Base-by-base conservation (phyloP, 2,329 filamentous ascomycete species). In the Diaporthe sp. region DNA sequence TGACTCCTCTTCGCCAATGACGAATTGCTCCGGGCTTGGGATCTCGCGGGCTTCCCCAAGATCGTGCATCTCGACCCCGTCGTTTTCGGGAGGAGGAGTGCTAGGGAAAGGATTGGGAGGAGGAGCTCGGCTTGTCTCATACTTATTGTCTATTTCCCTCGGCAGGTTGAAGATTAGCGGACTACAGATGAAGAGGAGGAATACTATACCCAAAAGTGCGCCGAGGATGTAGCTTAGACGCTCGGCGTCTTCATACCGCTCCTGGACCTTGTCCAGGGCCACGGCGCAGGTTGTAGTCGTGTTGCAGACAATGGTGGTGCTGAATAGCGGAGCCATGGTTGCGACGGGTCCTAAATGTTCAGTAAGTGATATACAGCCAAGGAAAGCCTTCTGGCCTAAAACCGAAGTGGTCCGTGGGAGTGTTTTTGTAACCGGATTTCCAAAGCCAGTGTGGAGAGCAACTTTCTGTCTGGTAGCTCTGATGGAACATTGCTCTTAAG, bases 281-380 rank as follows among this genome's bases (percentile, higher is more conserved):
- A 1, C 2, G 31, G 42, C 55, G 15, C 68, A 71, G n/a, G 53
- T 13, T 6, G n/a, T 3, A 4, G 68, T 49, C 1, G 20, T 60
- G 15, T 60, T 71, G 68, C 68, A 71, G 34, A 71, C 17, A 37
- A 44, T 2, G 4, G 53, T 71, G 4, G 39, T 49, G 53, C 49
- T 71, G 15, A 49, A n/a, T 17, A 60, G 10, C 6, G 68, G 53
- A 25, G 68, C 53, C 68, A 71, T 71, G 6, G 13, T 39, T 60
- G 51, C 37, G 10, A 31, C 15, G 4, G 13, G 17, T 6, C 13
- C 37, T 61, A 25, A 25, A 25, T 17, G 37, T 15, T 9, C 10
- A 7, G 34, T 25, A 10, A 61, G 8, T 17, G 20, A 37, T 25
- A 5, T 39, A 12, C 4, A 7, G n/a, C n/a, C 4, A 61, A 13